Conservation (phyloP, 352 stramenopile genomes). For the Thalassiosira livingstoniorum region DNA sequence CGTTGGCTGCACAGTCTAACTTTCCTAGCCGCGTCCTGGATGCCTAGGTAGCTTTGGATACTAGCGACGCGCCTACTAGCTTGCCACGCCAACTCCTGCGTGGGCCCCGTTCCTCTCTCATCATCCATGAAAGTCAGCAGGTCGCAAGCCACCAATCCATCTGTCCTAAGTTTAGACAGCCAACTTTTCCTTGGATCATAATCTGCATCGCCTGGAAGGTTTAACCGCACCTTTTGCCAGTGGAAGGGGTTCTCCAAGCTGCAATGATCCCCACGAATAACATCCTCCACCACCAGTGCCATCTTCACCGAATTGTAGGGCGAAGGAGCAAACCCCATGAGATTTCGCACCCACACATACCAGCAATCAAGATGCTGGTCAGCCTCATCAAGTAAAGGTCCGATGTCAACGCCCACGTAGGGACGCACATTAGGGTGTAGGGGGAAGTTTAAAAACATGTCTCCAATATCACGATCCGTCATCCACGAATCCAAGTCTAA, state of each 20-base stretch:
- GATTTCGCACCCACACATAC: constrained; percentile 46
- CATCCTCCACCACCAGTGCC: constrained; percentile 29
- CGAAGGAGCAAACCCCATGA: constrained; percentile 60
- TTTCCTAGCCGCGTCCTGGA: constrained; percentile 65
- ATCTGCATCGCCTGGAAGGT: constrained; percentile 52
- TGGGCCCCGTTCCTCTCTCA: constrained; percentile 23
- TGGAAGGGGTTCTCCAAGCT: constrained; percentile 50
- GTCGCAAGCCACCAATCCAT: constrained; percentile 48
- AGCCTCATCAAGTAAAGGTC: too few relatives aligned
- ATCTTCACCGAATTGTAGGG: constrained; percentile 57
- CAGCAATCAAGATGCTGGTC: constrained; percentile 6
- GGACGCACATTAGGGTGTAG: constrained; percentile 38
- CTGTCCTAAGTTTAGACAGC: constrained; percentile 41
- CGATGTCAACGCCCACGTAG: constrained; percentile 21
- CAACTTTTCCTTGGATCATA: constrained; percentile 59
- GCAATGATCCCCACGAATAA: constrained; percentile 39
- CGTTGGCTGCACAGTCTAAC: constrained; percentile 21
- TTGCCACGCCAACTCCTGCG: constrained; percentile 16
- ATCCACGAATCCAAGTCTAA: constrained; percentile 44
- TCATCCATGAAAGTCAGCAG: constrained; percentile 64
- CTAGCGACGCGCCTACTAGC: constrained; percentile 10
- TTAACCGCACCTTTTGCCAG: constrained; percentile 55
- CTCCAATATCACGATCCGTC: constrained; percentile 65
- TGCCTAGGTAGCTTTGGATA: constrained; percentile 36
- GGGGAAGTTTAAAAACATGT: constrained; percentile 77